These are phyloP conservation scores for Ogataea naganishii DNA, from an alignment of 805 yeast genomes.

Conservation along the genomic window DNA sequence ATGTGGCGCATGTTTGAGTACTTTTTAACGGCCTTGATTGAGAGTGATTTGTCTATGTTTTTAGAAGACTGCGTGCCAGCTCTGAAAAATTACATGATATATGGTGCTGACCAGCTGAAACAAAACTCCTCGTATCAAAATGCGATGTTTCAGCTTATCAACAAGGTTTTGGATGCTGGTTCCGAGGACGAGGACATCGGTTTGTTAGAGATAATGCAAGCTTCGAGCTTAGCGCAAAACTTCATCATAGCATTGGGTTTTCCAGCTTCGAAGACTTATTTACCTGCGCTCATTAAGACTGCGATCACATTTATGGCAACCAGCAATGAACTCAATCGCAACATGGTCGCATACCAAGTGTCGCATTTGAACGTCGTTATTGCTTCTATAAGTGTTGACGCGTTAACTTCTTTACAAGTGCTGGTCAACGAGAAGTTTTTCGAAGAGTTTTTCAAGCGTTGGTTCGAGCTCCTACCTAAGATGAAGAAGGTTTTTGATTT, in stretches of 20 bases:
- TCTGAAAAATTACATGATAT: conserved; percentile 64
- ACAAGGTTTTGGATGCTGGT: conserved; percentile 26
- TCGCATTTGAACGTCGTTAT: conserved; percentile 53
- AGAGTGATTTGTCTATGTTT: conserved; percentile 51
- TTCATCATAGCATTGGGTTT: conserved; percentile 48
- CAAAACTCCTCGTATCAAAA: conserved; percentile 36
- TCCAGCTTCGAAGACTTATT: conserved; percentile 32
- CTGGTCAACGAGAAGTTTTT: conserved; percentile 38
- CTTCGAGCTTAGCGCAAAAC: conserved; percentile 57
- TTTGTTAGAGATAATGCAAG: conserved; percentile 45
- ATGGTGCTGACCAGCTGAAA: conserved; percentile 40
- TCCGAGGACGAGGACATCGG: conserved; percentile 37
- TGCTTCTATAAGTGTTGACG: conserved; percentile 55
- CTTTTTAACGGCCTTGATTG: conserved; percentile 27
- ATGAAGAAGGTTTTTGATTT: conserved; percentile 72
- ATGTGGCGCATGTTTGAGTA: conserved; percentile 68
- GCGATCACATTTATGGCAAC: conserved; percentile 30
- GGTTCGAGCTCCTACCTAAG: conserved; percentile 53
- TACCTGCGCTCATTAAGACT: conserved; percentile 36
- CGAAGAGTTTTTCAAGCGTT: conserved; percentile 46
- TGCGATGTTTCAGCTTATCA: conserved; percentile 44
- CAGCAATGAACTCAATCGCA: conserved; percentile 22
- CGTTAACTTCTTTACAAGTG: conserved; percentile 40
- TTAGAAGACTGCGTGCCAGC: conserved; percentile 71
- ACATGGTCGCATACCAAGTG: conserved; percentile 28